A percentile compares a stretch with the other conserved stretches of the same genome.
phyloP scores from a whole-genome alignment of 169 alveolate genomes.

The Cryptosporidium meleagridis region DNA sequence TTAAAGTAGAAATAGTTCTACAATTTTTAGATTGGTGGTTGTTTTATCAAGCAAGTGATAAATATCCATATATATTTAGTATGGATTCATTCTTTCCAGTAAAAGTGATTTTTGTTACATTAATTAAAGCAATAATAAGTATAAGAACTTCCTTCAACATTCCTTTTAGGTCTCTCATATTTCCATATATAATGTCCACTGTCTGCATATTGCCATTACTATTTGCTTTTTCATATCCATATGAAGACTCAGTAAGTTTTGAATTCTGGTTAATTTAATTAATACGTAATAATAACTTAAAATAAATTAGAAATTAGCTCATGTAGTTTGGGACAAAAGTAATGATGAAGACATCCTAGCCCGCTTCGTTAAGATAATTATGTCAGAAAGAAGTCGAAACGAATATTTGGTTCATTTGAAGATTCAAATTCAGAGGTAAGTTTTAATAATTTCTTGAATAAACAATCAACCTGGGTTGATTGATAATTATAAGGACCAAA shows the following conservation, averaged over 20 bases:
- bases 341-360: constrained; percentile 41
- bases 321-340: constrained; percentile 47
- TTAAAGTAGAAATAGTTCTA: background rate
- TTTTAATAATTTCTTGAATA: background rate
- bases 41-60: constrained; percentile 40
- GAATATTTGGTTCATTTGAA: constrained; percentile 12
- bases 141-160: constrained; percentile 15
- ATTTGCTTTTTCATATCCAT: constrained; percentile 72
- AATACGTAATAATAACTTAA: background rate
- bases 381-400: constrained; percentile 6
- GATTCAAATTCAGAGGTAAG: constrained; percentile 40
- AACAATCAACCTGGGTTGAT: background rate
- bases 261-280: background rate
- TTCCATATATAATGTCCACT: constrained; percentile 41
- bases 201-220: constrained; percentile 50
- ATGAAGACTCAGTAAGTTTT: constrained; percentile 71
- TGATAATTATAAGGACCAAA: background rate
- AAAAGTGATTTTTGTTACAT: constrained; percentile 35
- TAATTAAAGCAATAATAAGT: constrained; percentile 45
- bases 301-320: constrained; percentile 1
- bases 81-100: constrained; percentile 56
- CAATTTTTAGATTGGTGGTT: constrained; percentile 69
- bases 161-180: constrained; percentile 22
- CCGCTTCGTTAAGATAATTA: background rate
- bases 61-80: constrained; percentile 54